Base-by-base conservation (phyloP, 495 filamentous ascomycete species). In the Xylaria curta region DNA sequence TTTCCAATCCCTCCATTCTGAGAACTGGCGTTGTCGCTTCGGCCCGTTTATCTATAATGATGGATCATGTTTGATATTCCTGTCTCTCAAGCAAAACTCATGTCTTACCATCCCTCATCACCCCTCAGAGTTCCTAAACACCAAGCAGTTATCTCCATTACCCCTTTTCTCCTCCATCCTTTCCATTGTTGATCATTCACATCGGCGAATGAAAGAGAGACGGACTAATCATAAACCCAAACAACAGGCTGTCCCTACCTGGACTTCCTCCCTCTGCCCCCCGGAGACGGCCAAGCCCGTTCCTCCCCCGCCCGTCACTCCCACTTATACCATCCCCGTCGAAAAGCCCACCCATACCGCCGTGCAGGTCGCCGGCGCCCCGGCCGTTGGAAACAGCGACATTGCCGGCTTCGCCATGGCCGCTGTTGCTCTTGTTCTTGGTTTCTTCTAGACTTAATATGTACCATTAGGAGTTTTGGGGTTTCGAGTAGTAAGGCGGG, bases 321-420 rank as follows among this genome's bases (percentile, higher is more conserved):
- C 47, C 53, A 66, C 69, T 42, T 15, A 9, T 15, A 17, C 5
- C 40, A 46, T 38, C 8, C 19, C 61, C 7, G 51, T 12, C 4
- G 21, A 4, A 4, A 31, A 33, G 12, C 51, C 69, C n/a, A 40
- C 0, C 49, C 1, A 7, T 2, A 47, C 69, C 13, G 19, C 33
- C 24, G 40, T 71, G 12, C 69, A 64, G 36, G 69, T 71, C 7
- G 69, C 49, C 42, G 49, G 69, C n/a, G 69, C 69, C 53, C 59
- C 61, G 10, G 0, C 51, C 8, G 5, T 44, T 10, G 59, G 46
- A n/a, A 53, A 46, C 21, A 33, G 15, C 3, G 31, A 33, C n/a
- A 17, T 24, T 3, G 46, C 9, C 1, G 60, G 46, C 46, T 36
- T 70, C 17, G 36, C 46, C 3, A 13, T 47, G 0, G 51, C 66